Evolutionary conservation across 768 basidiomycete species (phyloP).

Genomic region (Sporobolomyces phaffii): DNA sequence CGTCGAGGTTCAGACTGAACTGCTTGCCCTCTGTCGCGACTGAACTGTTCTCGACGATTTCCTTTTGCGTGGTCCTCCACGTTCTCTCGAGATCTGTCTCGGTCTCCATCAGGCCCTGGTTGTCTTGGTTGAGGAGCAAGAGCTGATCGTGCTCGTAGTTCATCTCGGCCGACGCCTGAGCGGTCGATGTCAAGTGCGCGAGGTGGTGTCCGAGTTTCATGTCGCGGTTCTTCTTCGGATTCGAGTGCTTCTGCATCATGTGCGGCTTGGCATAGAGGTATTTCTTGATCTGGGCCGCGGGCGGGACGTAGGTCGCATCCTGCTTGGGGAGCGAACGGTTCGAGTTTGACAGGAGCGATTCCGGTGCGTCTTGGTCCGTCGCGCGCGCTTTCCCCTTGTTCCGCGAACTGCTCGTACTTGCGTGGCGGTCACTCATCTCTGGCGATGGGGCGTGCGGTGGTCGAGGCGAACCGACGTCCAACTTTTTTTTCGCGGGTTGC

Average conservation of each 20-base stretch:
- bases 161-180: conserved; percentile 22
- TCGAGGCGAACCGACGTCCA: too few species aligned
- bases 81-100: conserved; percentile 80
- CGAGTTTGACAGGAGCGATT: conserved; percentile 19
- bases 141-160: conserved; percentile 45
- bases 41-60: conserved; percentile 54
- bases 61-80: conserved; percentile 77
- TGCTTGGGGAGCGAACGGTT: conserved; percentile 19
- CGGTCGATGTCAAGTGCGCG: conserved; percentile 27
- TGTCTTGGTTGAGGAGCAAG: conserved; percentile 58
- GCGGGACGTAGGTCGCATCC: conserved; percentile 18
- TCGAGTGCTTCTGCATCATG: conserved; percentile 16
- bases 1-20: conserved; percentile 76
- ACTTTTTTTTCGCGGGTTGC: too few species aligned
- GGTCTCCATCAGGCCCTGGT: conserved; percentile 65
- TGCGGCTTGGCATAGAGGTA: conserved; percentile 30
- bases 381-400: conserved; percentile 23
- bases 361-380: background rate
- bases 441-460: too few species aligned
- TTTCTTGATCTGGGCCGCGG: conserved; percentile 19
- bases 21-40: conserved; percentile 47
- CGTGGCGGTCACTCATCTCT: too few species aligned
- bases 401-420: too few species aligned
- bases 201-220: conserved; percentile 37
- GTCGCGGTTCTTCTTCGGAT: conserved; percentile 23